A percentile compares a stretch with the other conserved stretches of the same genome.
Evolutionary conservation across 225 moss, liverwort and hornwort genomes (phyloP).

Genomic region (Antitrichia curtipendula): DNA sequence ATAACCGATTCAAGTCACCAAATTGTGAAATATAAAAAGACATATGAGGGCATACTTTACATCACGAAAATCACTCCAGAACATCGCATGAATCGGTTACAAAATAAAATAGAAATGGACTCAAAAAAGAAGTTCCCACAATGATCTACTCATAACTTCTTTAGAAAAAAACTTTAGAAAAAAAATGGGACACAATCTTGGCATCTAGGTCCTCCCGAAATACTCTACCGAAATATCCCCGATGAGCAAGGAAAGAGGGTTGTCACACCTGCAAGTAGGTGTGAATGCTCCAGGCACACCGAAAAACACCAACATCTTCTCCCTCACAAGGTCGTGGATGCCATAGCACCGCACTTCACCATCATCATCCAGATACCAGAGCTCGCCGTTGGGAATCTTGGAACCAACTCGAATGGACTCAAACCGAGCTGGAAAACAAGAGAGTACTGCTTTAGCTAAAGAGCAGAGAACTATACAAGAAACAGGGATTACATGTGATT

Average conservation of each 20-base stretch:
- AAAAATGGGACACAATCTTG: neutral
- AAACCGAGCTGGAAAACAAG: slow-evolving; percentile 1
- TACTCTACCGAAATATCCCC: neutral
- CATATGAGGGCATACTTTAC: neutral
- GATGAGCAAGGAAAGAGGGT: neutral
- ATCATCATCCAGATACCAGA: slow-evolving; percentile 46
- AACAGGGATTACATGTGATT: neutral
- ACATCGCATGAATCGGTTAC: neutral
- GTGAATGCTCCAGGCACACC: slow-evolving; percentile 76
- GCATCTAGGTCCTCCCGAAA: neutral
- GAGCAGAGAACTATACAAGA: neutral
- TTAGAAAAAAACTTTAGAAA: neutral
- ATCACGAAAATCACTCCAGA: neutral
- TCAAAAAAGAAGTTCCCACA: neutral
- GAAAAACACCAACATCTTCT: slow-evolving; percentile 50
- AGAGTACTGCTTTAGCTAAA: neutral
- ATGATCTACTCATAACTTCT: neutral
- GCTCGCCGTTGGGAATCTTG: slow-evolving; percentile 48
- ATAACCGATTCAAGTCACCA: neutral
- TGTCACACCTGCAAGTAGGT: slow-evolving; percentile 50
- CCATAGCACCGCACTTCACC: slow-evolving; percentile 37
- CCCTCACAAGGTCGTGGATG: slow-evolving; percentile 30
- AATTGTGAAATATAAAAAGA: neutral
- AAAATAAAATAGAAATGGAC: no score
- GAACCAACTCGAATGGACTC: slow-evolving; percentile 39